Conservation (phyloP, 139 green algal genomes). For the Coelastrella sp. region DNA sequence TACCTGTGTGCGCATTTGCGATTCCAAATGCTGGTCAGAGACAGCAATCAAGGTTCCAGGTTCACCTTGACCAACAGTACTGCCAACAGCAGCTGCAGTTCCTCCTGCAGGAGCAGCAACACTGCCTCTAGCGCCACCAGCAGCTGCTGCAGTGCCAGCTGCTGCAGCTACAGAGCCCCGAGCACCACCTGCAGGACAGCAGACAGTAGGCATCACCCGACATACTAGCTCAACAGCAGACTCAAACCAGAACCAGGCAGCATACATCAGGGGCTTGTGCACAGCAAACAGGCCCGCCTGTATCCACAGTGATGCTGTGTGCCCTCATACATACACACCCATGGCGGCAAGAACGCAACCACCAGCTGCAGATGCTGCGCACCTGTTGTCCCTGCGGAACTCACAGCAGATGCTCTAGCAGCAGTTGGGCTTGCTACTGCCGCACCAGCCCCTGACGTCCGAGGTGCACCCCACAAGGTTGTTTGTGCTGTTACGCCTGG, state of each 20-base stretch:
- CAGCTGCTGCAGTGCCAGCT: conserved; percentile 1
- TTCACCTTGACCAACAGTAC: neutral
- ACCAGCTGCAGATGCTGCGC: too few relatives aligned
- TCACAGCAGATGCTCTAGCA: neutral
- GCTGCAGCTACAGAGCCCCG: neutral
- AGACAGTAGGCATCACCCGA: neutral
- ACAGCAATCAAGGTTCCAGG: neutral
- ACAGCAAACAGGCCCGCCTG: too few relatives aligned
- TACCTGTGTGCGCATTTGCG: conserved; percentile 14
- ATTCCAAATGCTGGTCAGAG: conserved; percentile 7
- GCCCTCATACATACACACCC: too few relatives aligned
- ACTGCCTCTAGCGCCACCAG: neutral
- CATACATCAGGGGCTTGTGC: too few relatives aligned
- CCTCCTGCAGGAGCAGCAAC: neutral
- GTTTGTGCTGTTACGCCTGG: neutral
- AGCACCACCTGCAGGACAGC: conserved; percentile 1
- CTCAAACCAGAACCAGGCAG: too few relatives aligned
- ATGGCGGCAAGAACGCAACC: too few relatives aligned
- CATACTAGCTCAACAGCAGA: too few relatives aligned
- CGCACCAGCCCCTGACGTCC: too few relatives aligned
- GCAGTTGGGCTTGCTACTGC: neutral
- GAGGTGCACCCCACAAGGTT: neutral
- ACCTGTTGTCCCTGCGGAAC: neutral
- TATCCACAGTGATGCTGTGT: too few relatives aligned
- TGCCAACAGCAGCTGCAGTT: neutral